Evolutionary conservation across 1,284 basidiomycete genomes (phyloP).

Genomic region (Ceratobasidium sp.): DNA sequence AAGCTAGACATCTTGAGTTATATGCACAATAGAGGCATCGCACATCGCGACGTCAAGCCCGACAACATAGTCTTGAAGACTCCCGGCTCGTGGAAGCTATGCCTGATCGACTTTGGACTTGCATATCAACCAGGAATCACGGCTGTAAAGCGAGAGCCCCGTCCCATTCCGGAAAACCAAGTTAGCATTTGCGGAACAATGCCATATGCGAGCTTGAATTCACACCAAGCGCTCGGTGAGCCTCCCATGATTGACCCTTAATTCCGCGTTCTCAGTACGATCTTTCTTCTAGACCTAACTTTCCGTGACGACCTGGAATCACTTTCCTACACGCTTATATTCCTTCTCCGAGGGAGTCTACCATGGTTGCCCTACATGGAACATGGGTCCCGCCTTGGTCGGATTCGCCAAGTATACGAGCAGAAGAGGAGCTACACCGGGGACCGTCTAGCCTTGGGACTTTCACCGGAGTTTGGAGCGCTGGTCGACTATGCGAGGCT

Average conservation of each 20-base stretch:
- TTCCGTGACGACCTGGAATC: conserved; percentile 89
- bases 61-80: neutral
- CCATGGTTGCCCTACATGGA: conserved; percentile 88
- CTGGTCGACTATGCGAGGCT: conserved; percentile 5
- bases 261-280: no score
- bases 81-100: neutral
- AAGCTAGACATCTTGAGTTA: no score
- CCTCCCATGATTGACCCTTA: no score
- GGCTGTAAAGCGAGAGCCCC: no score
- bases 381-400: conserved; percentile 68
- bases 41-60: neutral
- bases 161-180: neutral
- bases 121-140: neutral
- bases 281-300: no score
- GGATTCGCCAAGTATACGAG: conserved; percentile 65
- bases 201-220: conserved; percentile 2
- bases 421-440: neutral
- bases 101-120: neutral
- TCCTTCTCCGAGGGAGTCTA: conserved; percentile 89
- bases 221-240: neutral
- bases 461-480: conserved; percentile 87
- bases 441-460: conserved; percentile 78
- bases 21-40: neutral
- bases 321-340: conserved; percentile 92
- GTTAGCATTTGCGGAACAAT: neutral